phyloP scores from a whole-genome alignment of 169 alveolate species.

The Babesia ovis region DNA sequence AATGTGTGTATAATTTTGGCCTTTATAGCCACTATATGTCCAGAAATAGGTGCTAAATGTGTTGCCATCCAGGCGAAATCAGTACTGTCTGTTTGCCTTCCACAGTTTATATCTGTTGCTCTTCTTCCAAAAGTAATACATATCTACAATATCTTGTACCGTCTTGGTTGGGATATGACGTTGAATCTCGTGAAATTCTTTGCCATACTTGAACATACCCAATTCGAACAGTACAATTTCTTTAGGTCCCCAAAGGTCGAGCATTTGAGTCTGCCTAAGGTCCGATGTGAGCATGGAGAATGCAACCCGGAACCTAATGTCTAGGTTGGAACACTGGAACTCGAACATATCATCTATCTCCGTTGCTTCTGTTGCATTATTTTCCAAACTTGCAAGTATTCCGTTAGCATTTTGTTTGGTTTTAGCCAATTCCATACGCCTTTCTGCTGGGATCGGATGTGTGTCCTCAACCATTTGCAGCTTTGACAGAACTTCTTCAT shows the following conservation, averaged over 20 bases:
- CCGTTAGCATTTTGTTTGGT: background rate
- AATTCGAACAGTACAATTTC: constrained; percentile 81
- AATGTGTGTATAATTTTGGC: background rate
- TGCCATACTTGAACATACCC: constrained; percentile 81
- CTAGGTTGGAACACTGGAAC: constrained; percentile 57
- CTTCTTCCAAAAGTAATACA: constrained; percentile 83
- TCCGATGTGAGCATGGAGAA: constrained; percentile 54
- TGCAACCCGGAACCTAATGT: constrained; percentile 41
- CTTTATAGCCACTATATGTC: background rate
- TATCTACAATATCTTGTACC: constrained; percentile 80
- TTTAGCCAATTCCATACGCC: background rate
- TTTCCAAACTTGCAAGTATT: background rate
- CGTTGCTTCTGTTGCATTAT: background rate
- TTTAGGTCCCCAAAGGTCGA: constrained; percentile 86
- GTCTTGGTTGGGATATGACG: constrained; percentile 77
- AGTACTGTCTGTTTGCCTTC: constrained; percentile 74
- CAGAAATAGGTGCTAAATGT: background rate
- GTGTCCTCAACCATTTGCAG: background rate
- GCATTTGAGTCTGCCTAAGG: constrained; percentile 62
- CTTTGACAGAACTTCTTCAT: background rate
- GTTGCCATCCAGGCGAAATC: background rate
- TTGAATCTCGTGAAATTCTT: constrained; percentile 80
- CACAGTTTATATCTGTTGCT: constrained; percentile 79
- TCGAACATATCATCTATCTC: constrained; percentile 18
- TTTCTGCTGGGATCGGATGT: background rate